A percentile compares a stretch with the other conserved stretches of the same genome.
Conservation (phyloP, 2,329 filamentous ascomycete species). For the Rhynchosporium secalis region DNA sequence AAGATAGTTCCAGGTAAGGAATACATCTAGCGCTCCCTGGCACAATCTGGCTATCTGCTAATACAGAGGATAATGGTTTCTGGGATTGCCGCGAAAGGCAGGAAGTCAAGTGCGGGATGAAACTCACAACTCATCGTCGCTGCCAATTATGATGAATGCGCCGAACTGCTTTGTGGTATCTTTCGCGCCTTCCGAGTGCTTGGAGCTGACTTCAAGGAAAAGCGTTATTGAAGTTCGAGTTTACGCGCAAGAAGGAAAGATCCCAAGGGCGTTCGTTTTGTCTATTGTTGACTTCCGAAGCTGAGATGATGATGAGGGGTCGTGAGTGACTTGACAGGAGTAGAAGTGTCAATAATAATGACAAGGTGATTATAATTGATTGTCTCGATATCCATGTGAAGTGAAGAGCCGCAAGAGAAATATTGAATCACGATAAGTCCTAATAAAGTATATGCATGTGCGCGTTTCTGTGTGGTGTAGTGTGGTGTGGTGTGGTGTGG, state of each 20-base stretch:
- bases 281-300: conserved; percentile 11
- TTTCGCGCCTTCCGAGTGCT: conserved; percentile 4
- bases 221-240: not conserved
- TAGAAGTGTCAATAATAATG: not conserved
- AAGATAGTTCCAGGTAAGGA: conserved; percentile 18
- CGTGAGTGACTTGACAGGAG: not conserved
- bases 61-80: conserved; percentile 8
- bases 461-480: too few relatives aligned
- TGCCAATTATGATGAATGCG: conserved; percentile 23
- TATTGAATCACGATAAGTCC: not conserved
- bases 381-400: not conserved
- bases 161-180: conserved; percentile 16
- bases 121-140: conserved; percentile 41
- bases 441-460: not conserved
- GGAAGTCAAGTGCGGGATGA: conserved; percentile 18
- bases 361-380: not conserved
- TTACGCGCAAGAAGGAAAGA: not conserved
- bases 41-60: conserved; percentile 19
- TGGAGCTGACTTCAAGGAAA: conserved; percentile 5
- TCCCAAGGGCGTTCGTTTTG: not conserved
- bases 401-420: not conserved
- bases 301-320: conserved; percentile 9
- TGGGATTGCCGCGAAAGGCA: conserved; percentile 1
- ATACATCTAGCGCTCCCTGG: conserved; percentile 7
- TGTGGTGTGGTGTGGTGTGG: not conserved